Percentiles rank a stretch among this genome's conserved stretches.
Evolutionary conservation across 371 early-diverging fungal species (phyloP).

Genomic region (Mucor ambiguus): DNA sequence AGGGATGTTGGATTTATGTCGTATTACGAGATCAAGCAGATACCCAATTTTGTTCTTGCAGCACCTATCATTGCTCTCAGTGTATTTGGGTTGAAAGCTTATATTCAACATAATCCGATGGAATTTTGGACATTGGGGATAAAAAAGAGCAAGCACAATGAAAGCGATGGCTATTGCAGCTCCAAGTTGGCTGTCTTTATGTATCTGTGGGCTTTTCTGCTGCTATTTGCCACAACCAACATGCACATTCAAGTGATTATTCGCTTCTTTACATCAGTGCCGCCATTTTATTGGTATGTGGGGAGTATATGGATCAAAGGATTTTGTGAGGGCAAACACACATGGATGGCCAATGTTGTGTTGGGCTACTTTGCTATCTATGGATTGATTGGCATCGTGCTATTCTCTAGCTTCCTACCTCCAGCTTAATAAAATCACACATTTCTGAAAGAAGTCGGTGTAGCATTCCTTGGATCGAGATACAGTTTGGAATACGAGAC

Average conservation of each 20-base stretch:
- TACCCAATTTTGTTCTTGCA: conserved; percentile 91
- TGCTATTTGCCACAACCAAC: conserved; percentile 61
- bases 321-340: conserved; percentile 13
- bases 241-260: conserved; percentile 94
- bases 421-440: conserved; percentile 63
- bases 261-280: conserved; percentile 84
- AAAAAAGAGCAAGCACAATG: not conserved
- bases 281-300: conserved; percentile 82
- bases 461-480: not conserved
- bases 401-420: conserved; percentile 84
- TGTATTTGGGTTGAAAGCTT: conserved; percentile 58
- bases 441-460: not conserved
- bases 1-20: conserved; percentile 85
- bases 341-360: conserved; percentile 35
- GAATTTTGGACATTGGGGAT: conserved; percentile 62
- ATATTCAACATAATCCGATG: conserved; percentile 51
- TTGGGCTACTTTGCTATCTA: conserved; percentile 71
- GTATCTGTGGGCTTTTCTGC: conserved; percentile 70
- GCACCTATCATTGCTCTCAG: conserved; percentile 77
- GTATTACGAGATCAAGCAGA: conserved; percentile 81
- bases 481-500: not conserved
- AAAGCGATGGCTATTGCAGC: conserved; percentile 13
- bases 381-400: conserved; percentile 67
- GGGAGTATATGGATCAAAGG: conserved; percentile 56
- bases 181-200: conserved; percentile 43